These are phyloP conservation scores for Niebla homalea DNA, from an alignment of 495 filamentous ascomycete species.

Conservation along the genomic window DNA sequence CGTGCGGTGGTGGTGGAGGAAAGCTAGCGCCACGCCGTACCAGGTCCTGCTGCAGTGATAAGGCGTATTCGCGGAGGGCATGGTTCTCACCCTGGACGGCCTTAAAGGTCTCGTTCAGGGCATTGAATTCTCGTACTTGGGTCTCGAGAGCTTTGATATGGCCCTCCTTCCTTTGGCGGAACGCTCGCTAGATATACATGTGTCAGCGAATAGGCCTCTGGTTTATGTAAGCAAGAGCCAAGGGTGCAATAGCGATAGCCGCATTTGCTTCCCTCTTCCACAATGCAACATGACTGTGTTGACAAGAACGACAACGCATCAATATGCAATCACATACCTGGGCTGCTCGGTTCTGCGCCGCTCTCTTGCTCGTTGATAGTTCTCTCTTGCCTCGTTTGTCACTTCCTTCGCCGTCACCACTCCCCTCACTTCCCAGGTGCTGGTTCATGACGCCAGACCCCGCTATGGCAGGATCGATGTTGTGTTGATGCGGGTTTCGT, in stretches of 20 bases:
- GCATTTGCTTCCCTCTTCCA: background rate
- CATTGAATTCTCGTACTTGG: slow-evolving; percentile 63
- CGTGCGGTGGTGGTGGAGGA: slow-evolving; percentile 62
- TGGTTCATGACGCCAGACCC: slow-evolving; percentile 20
- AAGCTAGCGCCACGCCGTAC: slow-evolving; percentile 71
- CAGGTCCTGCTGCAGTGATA: slow-evolving; percentile 77
- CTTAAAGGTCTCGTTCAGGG: slow-evolving; percentile 58
- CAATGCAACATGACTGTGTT: background rate
- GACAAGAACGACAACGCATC: slow-evolving; percentile 7
- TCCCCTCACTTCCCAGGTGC: slow-evolving; percentile 17
- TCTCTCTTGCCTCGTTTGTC: slow-evolving; percentile 63
- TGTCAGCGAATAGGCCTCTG: slow-evolving; percentile 4
- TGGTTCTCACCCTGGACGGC: slow-evolving; percentile 76
- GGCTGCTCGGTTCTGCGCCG: slow-evolving; percentile 90
- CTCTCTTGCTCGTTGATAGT: slow-evolving; percentile 85
- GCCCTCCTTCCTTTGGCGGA: slow-evolving; percentile 92
- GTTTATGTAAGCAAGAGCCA: slow-evolving; percentile 19
- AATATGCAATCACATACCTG: slow-evolving; percentile 50
- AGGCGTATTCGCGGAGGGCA: slow-evolving; percentile 77
- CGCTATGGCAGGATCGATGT: slow-evolving; percentile 42
- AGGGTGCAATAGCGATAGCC: slow-evolving; percentile 4
- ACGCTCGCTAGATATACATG: slow-evolving; percentile 55
- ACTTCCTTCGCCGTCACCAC: slow-evolving; percentile 24
- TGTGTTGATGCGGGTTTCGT: slow-evolving; percentile 35
- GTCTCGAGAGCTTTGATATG: slow-evolving; percentile 96